Conservation (phyloP, 2,329 filamentous ascomycete species). For the Cladosporium cucumerinum region DNA sequence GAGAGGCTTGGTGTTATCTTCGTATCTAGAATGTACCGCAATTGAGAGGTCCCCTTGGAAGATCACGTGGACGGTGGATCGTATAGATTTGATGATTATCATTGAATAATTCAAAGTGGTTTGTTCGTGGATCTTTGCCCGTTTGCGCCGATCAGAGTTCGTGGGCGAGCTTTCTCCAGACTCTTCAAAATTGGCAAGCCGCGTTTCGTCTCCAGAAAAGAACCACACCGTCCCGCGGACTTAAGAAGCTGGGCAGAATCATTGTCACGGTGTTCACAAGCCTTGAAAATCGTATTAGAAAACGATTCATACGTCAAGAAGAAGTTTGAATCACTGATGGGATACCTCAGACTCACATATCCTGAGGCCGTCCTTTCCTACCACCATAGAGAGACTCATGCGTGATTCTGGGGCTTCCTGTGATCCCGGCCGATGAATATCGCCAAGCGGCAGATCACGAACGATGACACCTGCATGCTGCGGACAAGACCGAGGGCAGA, state of each 20-base stretch:
- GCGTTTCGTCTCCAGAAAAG: not conserved
- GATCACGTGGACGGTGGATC: not conserved
- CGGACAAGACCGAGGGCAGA: not conserved
- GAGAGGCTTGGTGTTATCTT: not conserved
- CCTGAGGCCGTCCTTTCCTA: not conserved
- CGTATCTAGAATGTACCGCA: not conserved
- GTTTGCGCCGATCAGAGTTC: not conserved
- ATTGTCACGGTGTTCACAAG: not conserved
- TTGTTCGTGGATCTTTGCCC: not conserved
- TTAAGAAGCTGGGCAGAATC: not conserved
- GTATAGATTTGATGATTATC: not conserved
- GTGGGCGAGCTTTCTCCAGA: not conserved
- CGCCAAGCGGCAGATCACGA: constrained; percentile 11
- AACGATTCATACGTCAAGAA: not conserved
- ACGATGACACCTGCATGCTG: constrained; percentile 9
- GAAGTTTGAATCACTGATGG: not conserved
- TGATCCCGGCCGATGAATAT: not conserved
- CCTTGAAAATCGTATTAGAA: not conserved
- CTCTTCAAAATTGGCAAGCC: not conserved
- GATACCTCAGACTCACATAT: not conserved
- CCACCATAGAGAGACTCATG: not conserved
- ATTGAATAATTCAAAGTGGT: not conserved
- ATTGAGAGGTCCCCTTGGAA: not conserved
- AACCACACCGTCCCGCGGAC: not conserved
- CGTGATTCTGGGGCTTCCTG: not conserved